phyloP scores from a whole-genome alignment of 495 filamentous ascomycete species.

The Beverwykella pulmonaria region DNA sequence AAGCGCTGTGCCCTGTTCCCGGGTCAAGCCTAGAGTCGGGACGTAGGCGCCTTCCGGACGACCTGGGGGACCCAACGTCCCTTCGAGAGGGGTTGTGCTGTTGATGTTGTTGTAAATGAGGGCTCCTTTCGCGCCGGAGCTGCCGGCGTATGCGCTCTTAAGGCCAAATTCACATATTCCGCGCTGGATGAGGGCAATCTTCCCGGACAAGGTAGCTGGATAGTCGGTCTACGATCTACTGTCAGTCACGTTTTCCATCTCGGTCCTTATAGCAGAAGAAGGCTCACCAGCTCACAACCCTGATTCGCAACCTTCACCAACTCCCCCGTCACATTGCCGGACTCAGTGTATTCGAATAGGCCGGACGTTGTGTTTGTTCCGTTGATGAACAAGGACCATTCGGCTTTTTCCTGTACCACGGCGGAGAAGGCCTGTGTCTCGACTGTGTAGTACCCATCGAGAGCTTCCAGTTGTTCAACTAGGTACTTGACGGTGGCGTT shows the following conservation, averaged over 20 bases:
- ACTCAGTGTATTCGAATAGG: conserved; percentile 54
- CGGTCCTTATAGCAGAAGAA: background rate
- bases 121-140: conserved; percentile 59
- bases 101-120: conserved; percentile 69
- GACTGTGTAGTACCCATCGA: conserved; percentile 62
- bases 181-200: conserved; percentile 64
- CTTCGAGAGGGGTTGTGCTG: conserved; percentile 49
- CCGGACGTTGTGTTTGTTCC: conserved; percentile 38
- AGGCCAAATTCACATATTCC: conserved; percentile 63
- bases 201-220: conserved; percentile 56
- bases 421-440: conserved; percentile 60
- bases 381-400: conserved; percentile 42
- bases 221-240: conserved; percentile 52
- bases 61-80: conserved; percentile 58
- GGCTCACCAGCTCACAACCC: conserved; percentile 53
- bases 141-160: conserved; percentile 63
- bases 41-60: conserved; percentile 53
- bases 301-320: conserved; percentile 56
- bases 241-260: background rate
- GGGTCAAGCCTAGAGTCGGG: conserved; percentile 58
- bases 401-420: conserved; percentile 41
- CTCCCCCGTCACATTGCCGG: conserved; percentile 51
- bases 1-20: conserved; percentile 55
- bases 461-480: conserved; percentile 53
- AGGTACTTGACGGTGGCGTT: conserved; percentile 66